These are phyloP conservation scores for Jamesozyma rosinii DNA, from an alignment of 805 yeast species.

Conservation along the genomic window DNA sequence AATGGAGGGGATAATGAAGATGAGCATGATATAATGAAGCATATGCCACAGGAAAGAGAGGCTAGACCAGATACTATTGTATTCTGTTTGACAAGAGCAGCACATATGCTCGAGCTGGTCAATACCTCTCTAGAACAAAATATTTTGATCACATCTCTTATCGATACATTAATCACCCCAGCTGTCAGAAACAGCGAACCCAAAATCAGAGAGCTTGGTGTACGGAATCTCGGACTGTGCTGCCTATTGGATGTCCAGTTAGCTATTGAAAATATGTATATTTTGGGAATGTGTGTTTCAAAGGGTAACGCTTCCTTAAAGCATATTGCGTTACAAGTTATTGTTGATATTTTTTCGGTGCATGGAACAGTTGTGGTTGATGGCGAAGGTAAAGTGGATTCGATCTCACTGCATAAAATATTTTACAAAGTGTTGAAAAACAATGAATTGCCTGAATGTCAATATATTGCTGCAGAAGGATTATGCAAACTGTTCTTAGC, in stretches of 20 bases:
- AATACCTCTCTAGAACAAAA: conserved; percentile 58
- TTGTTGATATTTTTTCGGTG: conserved; percentile 68
- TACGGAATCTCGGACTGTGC: conserved; percentile 70
- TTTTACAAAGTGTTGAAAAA: conserved; percentile 58
- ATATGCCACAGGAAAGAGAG: conserved; percentile 27
- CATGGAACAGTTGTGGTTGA: conserved; percentile 67
- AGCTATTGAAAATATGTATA: conserved; percentile 54
- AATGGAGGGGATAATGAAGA: conserved; percentile 21
- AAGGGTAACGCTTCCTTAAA: conserved; percentile 57
- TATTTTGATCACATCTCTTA: conserved; percentile 54
- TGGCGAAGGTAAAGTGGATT: conserved; percentile 53
- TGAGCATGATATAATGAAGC: conserved; percentile 8
- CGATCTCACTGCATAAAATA: conserved; percentile 56
- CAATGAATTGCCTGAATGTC: conserved; percentile 52
- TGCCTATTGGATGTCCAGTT: conserved; percentile 58
- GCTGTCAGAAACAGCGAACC: conserved; percentile 55
- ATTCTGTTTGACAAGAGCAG: conserved; percentile 61
- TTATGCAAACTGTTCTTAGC: conserved; percentile 73
- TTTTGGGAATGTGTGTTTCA: conserved; percentile 62
- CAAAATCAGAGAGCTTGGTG: conserved; percentile 53
- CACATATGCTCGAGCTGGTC: conserved; percentile 57
- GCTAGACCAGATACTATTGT: conserved; percentile 38
- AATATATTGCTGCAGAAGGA: conserved; percentile 78
- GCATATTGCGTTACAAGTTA: conserved; percentile 53
- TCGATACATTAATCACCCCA: conserved; percentile 71